phyloP scores from a whole-genome alignment of 2,329 filamentous ascomycete species.

The Aspergillus candidus region DNA sequence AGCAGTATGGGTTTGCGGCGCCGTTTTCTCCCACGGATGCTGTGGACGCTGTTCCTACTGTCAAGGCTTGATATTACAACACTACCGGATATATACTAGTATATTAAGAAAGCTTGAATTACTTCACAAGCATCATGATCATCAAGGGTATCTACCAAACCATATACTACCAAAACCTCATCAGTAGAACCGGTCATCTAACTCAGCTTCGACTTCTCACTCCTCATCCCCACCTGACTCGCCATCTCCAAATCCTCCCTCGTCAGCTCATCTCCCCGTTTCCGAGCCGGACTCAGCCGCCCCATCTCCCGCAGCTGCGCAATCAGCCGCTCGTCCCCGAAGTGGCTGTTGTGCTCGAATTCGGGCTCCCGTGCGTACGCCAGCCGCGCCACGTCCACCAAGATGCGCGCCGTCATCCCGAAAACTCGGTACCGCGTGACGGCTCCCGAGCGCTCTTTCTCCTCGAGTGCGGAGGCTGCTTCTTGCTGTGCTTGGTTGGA shows the following conservation, averaged over 20 bases:
- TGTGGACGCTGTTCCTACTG: no score
- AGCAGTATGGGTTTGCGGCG: background rate
- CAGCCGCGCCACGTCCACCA: conserved; percentile 80
- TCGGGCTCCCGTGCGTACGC: conserved; percentile 78
- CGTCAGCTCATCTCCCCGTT: conserved; percentile 48
- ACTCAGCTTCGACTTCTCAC: conserved; percentile 7
- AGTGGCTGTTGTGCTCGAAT: conserved; percentile 66
- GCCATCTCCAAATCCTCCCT: conserved; percentile 47
- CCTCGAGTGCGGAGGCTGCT: conserved; percentile 37
- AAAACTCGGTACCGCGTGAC: conserved; percentile 71
- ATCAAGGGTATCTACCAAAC: background rate
- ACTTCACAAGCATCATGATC: no score
- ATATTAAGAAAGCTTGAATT: no score
- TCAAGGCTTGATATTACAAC: no score
- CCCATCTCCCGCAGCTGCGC: conserved; percentile 50
- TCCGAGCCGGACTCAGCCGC: conserved; percentile 47
- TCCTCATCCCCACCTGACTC: conserved; percentile 27
- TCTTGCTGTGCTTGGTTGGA: conserved; percentile 38
- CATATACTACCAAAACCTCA: background rate
- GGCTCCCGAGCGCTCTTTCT: conserved; percentile 42
- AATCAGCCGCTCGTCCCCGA: conserved; percentile 64
- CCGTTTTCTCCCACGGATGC: no score
- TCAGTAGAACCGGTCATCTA: conserved; percentile 2
- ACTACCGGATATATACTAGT: no score
- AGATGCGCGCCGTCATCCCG: conserved; percentile 87